Evolutionary conservation across 2,329 filamentous ascomycete species (phyloP).

Genomic region (Neonectria neomacrospora): DNA sequence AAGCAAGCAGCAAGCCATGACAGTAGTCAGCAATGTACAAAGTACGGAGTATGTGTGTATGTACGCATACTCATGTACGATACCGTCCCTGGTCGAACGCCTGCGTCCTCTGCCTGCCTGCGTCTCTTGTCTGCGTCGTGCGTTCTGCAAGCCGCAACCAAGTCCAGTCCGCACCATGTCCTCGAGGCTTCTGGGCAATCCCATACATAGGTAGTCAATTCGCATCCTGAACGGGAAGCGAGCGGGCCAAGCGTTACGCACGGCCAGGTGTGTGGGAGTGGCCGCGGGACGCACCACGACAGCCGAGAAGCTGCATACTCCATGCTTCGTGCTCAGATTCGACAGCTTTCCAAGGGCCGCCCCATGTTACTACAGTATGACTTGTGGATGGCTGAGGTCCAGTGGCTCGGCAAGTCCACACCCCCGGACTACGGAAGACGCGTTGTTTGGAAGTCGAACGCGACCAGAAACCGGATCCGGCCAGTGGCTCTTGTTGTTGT

Average conservation of each 20-base stretch:
- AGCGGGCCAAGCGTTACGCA: constrained; percentile 26
- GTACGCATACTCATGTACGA: not conserved
- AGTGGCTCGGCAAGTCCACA: constrained; percentile 18
- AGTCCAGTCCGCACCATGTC: constrained; percentile 11
- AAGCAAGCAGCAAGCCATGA: too few species aligned
- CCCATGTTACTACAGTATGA: not conserved
- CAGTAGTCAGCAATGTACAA: not conserved
- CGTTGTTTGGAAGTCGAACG: constrained; percentile 33
- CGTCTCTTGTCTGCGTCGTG: constrained; percentile 16
- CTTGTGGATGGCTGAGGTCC: constrained; percentile 8
- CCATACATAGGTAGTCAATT: not conserved
- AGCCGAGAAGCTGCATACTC: constrained; percentile 20
- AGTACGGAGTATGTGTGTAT: not conserved
- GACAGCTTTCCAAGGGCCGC: not conserved
- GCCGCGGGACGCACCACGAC: constrained; percentile 30
- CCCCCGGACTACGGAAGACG: constrained; percentile 27
- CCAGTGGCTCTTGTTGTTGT: constrained; percentile 36
- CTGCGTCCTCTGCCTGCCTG: constrained; percentile 10
- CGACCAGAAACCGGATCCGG: constrained; percentile 29
- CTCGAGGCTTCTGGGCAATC: constrained; percentile 17
- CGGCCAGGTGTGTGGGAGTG: constrained; percentile 33
- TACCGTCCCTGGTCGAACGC: constrained; percentile 7
- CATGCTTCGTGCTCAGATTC: not conserved
- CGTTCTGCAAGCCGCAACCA: constrained; percentile 13
- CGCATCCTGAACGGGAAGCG: constrained; percentile 18